Conservation (phyloP, 768 basidiomycete species). For the Tephrocybe sp. region DNA sequence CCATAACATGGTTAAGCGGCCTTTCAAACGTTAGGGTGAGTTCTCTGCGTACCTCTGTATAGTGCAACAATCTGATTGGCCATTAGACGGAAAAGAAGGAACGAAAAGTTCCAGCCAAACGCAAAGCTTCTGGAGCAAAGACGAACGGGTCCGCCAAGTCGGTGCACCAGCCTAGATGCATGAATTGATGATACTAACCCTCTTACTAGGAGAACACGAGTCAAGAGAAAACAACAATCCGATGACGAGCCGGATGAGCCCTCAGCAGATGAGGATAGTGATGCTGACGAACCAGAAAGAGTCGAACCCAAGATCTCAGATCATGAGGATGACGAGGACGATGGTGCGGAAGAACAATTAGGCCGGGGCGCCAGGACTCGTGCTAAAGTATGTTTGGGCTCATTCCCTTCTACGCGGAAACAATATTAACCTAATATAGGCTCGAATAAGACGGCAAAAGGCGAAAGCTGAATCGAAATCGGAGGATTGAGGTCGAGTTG, state of each 20-base stretch:
- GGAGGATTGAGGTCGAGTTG: constrained; percentile 6
- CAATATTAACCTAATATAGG: constrained; percentile 7
- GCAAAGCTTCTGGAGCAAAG: constrained; percentile 47
- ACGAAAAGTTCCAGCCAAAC: constrained; percentile 50
- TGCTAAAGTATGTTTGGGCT: constrained; percentile 16
- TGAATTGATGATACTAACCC: constrained; percentile 7
- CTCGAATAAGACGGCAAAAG: constrained; percentile 17
- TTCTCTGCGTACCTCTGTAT: constrained; percentile 6
- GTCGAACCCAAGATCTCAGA: constrained; percentile 18
- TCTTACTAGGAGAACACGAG: constrained; percentile 34
- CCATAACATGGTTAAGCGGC: constrained; percentile 57
- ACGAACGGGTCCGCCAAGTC: constrained; percentile 53
- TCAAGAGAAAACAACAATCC: constrained; percentile 30
- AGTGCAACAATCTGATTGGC: neutral
- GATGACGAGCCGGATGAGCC: constrained; percentile 41
- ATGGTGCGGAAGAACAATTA: constrained; percentile 27
- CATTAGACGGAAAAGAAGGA: constrained; percentile 44
- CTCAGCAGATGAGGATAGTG: constrained; percentile 34
- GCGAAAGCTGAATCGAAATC: constrained; percentile 13
- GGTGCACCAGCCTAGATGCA: constrained; percentile 17
- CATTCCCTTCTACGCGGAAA: neutral
- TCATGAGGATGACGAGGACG: constrained; percentile 21
- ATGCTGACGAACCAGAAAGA: constrained; percentile 37
- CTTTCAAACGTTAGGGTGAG: constrained; percentile 38
- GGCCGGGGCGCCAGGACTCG: constrained; percentile 28